Conservation (phyloP, 2,329 filamentous ascomycete species). For the Cadophora sp. region DNA sequence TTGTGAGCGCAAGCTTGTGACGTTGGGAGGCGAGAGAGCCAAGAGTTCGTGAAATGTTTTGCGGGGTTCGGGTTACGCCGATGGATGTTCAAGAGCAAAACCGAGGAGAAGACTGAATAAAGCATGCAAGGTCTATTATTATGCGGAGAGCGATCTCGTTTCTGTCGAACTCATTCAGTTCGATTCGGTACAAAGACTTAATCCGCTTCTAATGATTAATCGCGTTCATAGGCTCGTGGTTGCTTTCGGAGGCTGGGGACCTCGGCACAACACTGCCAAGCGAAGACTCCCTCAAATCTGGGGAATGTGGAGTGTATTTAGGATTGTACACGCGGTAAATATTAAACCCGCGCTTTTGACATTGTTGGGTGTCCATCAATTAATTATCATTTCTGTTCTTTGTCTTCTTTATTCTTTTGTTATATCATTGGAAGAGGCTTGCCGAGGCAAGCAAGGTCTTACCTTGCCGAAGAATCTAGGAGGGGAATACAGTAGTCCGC, state of each 20-base stretch:
- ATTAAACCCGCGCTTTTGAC: not conserved
- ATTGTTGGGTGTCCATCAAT: not conserved
- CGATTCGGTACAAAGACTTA: not conserved
- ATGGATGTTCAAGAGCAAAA: not conserved
- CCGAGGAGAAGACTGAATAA: not conserved
- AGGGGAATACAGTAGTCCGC: too few species aligned
- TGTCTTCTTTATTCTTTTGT: too few species aligned
- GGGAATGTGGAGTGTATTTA: not conserved
- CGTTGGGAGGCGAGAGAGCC: constrained; percentile 21
- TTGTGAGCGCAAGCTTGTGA: constrained; percentile 25
- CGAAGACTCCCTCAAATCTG: not conserved
- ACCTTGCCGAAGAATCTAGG: too few species aligned
- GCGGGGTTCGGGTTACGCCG: constrained; percentile 21
- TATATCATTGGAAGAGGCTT: too few species aligned
- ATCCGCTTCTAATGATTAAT: not conserved
- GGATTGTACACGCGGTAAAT: not conserved
- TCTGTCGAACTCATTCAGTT: not conserved
- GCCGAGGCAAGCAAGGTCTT: too few species aligned
- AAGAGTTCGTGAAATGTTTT: constrained; percentile 14
- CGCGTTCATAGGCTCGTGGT: constrained; percentile 5
- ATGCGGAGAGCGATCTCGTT: not conserved
- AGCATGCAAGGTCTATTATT: not conserved
- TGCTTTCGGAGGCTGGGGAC: not conserved
- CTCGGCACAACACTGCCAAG: constrained; percentile 2
- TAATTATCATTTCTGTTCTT: too few species aligned